Percentiles rank a stretch among this genome's conserved stretches.
phyloP scores from a whole-genome alignment of 2,329 filamentous ascomycete genomes.

The Venturia effusa region DNA sequence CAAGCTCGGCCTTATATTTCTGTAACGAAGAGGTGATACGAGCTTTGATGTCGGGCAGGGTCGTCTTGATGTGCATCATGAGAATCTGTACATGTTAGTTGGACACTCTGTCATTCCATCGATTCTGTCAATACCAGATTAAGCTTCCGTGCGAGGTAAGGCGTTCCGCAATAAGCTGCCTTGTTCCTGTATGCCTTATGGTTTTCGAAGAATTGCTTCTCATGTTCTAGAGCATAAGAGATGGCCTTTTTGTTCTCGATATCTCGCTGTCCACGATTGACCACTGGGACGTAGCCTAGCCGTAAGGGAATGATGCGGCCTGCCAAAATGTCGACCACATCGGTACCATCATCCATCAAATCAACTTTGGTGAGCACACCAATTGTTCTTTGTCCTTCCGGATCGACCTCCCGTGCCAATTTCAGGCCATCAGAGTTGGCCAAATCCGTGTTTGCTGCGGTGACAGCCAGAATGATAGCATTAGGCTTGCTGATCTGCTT shows the following conservation, averaged over 20 bases:
- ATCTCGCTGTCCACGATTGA: constrained; percentile 94
- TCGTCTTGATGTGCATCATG: constrained; percentile 99
- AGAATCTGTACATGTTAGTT: constrained; percentile 51
- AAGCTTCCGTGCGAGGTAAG: constrained; percentile 90
- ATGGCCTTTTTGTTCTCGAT: constrained; percentile 98
- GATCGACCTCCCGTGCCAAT: constrained; percentile 90
- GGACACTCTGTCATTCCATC: neutral
- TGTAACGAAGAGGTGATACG: constrained; percentile 88
- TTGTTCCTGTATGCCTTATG: constrained; percentile 99
- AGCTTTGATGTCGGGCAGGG: constrained; percentile 94
- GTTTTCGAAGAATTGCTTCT: constrained; percentile 96
- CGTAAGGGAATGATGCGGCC: constrained; percentile 93
- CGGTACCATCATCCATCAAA: constrained; percentile 96
- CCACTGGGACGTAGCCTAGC: constrained; percentile 91
- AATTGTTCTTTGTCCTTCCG: constrained; percentile 93
- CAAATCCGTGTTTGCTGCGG: constrained; percentile 92
- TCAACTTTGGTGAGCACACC: constrained; percentile 98
- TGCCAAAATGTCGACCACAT: constrained; percentile 96
- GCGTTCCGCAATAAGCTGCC: constrained; percentile 95
- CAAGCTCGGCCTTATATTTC: constrained; percentile 79
- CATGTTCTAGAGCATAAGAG: constrained; percentile 77
- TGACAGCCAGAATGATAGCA: constrained; percentile 94
- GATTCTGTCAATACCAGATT: constrained; percentile 52
- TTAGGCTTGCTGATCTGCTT: constrained; percentile 99
- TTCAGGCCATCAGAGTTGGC: constrained; percentile 98